These are phyloP conservation scores for Tylopilus subfusipes DNA, from an alignment of 768 basidiomycete species.

Conservation along the genomic window DNA sequence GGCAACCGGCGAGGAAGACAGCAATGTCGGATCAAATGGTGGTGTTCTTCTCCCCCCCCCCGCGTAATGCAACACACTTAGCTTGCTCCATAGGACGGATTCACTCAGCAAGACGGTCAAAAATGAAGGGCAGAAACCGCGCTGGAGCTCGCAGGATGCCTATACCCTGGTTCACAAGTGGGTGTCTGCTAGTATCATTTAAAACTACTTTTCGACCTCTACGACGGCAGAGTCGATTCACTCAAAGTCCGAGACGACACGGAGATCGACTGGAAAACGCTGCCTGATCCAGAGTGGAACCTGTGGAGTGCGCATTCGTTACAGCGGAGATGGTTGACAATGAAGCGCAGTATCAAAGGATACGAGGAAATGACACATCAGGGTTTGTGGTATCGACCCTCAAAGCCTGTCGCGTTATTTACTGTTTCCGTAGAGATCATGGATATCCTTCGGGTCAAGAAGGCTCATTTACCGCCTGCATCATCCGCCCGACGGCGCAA, in stretches of 20 bases:
- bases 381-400: conserved; percentile 43
- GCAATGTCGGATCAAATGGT: conserved; percentile 90
- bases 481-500: conserved; percentile 44
- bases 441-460: conserved; percentile 75
- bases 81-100: conserved; percentile 57
- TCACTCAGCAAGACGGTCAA: conserved; percentile 68
- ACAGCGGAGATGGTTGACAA: conserved; percentile 75
- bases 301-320: conserved; percentile 79
- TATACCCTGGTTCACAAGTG: conserved; percentile 82
- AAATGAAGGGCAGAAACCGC: conserved; percentile 62
- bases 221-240: conserved; percentile 57
- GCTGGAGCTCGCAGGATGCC: conserved; percentile 75
- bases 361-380: conserved; percentile 78
- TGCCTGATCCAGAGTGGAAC: conserved; percentile 76
- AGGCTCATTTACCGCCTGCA: conserved; percentile 50
- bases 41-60: conserved; percentile 4
- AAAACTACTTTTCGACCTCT: neutral
- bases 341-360: conserved; percentile 75
- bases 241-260: conserved; percentile 74
- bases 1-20: conserved; percentile 71
- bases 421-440: conserved; percentile 57
- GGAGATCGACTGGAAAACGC: conserved; percentile 81
- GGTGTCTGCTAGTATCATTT: neutral
- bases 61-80: neutral
- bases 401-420: conserved; percentile 3